These are phyloP conservation scores for Phanerodontia chrysosporium DNA, from an alignment of 768 basidiomycete genomes.

Conservation along the genomic window DNA sequence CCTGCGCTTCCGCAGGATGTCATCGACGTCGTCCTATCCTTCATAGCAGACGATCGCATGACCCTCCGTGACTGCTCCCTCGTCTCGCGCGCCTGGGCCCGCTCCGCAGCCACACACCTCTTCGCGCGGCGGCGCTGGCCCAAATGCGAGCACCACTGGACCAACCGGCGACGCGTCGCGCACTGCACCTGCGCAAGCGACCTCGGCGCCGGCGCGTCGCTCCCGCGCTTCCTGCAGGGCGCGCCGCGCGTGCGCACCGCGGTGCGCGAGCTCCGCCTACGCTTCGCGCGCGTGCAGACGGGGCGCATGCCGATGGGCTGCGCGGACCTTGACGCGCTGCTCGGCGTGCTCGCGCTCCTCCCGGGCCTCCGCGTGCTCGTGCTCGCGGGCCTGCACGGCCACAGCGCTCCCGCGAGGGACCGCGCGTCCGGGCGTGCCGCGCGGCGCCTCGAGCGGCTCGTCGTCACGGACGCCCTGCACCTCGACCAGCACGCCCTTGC, in stretches of 20 bases:
- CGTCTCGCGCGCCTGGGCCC: constrained; percentile 6
- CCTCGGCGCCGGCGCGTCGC: background rate
- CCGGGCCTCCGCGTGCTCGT: background rate
- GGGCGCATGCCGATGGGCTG: background rate
- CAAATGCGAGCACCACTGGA: background rate
- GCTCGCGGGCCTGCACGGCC: background rate
- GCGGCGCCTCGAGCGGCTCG: background rate
- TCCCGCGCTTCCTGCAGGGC: background rate
- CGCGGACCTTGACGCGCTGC: background rate
- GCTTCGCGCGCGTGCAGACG: background rate
- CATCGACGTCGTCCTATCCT: constrained; percentile 7
- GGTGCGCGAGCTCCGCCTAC: background rate
- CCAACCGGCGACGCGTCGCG: background rate
- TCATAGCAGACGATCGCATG: background rate
- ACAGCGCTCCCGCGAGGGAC: background rate
- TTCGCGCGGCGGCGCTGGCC: background rate
- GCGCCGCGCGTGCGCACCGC: background rate
- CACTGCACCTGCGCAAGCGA: background rate
- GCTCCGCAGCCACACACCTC: background rate
- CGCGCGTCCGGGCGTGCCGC: background rate
- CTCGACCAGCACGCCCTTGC: background rate
- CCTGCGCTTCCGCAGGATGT: constrained; percentile 8
- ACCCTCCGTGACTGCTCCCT: constrained; percentile 8
- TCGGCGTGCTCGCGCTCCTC: background rate
- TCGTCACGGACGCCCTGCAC: background rate